phyloP scores from a whole-genome alignment of 83 land plant genomes.

The Picea engelmannii region DNA sequence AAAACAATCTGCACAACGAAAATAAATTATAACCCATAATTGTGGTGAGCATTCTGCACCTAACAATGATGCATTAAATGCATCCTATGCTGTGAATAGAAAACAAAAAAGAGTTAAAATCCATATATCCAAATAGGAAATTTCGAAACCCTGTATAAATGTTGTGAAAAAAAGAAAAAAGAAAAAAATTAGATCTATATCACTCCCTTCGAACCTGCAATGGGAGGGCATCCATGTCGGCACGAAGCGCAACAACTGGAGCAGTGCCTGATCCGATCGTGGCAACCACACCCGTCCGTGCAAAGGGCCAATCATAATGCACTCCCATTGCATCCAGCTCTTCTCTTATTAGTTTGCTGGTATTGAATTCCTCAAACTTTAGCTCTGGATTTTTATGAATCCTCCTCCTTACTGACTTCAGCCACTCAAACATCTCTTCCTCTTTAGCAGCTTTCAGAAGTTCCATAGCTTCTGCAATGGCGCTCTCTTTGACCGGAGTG shows the following conservation, averaged over 20 bases:
- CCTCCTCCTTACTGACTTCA: conserved; percentile 44
- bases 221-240: conserved; percentile 86
- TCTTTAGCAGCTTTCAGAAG: conserved; percentile 21
- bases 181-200: too few species aligned
- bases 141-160: too few species aligned
- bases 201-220: conserved; percentile 32
- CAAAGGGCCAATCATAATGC: conserved; percentile 50
- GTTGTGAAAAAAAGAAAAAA: too few species aligned
- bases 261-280: conserved; percentile 49
- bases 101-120: too few species aligned
- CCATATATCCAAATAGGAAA: too few species aligned
- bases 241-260: conserved; percentile 76
- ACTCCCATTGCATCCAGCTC: conserved; percentile 60
- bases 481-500: too few species aligned
- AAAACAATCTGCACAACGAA: too few species aligned
- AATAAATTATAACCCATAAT: too few species aligned
- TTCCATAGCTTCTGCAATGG: not conserved
- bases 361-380: conserved; percentile 62
- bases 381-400: conserved; percentile 75
- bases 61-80: too few species aligned
- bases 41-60: too few species aligned
- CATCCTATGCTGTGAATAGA: too few species aligned
- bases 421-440: conserved; percentile 31
- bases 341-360: conserved; percentile 63
- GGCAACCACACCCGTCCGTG: conserved; percentile 68